Conservation (phyloP, 495 filamentous ascomycete species). For the Podospora pseudoanserina region DNA sequence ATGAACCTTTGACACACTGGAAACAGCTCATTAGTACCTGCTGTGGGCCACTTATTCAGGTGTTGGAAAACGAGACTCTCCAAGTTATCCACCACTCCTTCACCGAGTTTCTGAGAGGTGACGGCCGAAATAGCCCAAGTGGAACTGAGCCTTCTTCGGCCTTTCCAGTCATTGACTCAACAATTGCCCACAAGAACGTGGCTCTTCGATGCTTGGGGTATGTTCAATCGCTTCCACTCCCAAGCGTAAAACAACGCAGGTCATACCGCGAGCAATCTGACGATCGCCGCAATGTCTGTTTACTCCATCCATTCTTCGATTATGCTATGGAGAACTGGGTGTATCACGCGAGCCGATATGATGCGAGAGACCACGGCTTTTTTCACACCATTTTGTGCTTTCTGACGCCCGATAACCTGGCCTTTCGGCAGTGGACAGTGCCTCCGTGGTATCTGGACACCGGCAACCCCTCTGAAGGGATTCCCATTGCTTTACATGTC, state of each 20-base stretch:
- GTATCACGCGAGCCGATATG: slow-evolving; percentile 16
- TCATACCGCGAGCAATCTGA: too few species aligned
- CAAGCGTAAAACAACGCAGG: too few species aligned
- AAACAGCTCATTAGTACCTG: slow-evolving; percentile 16
- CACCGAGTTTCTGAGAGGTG: slow-evolving; percentile 47
- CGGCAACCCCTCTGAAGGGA: not conserved
- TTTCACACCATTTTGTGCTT: slow-evolving; percentile 3
- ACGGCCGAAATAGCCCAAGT: slow-evolving; percentile 4
- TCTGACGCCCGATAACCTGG: not conserved
- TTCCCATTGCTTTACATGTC: slow-evolving; percentile 6
- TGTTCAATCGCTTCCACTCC: slow-evolving; percentile 4
- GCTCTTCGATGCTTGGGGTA: slow-evolving; percentile 8
- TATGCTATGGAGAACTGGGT: slow-evolving; percentile 22
- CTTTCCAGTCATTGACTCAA: slow-evolving; percentile 30
- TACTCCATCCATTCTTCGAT: slow-evolving; percentile 13
- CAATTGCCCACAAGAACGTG: slow-evolving; percentile 21
- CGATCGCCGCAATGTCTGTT: slow-evolving; percentile 11
- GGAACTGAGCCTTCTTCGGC: not conserved
- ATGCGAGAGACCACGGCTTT: slow-evolving; percentile 9
- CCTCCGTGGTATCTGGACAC: not conserved
- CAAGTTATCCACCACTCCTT: slow-evolving; percentile 51
- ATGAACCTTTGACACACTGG: not conserved
- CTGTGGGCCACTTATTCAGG: slow-evolving; percentile 47
- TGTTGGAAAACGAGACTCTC: slow-evolving; percentile 46
- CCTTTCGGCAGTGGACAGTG: slow-evolving; percentile 7